Base-by-base conservation (phyloP, 2,329 filamentous ascomycete genomes). In the Diaporthe destruens region DNA sequence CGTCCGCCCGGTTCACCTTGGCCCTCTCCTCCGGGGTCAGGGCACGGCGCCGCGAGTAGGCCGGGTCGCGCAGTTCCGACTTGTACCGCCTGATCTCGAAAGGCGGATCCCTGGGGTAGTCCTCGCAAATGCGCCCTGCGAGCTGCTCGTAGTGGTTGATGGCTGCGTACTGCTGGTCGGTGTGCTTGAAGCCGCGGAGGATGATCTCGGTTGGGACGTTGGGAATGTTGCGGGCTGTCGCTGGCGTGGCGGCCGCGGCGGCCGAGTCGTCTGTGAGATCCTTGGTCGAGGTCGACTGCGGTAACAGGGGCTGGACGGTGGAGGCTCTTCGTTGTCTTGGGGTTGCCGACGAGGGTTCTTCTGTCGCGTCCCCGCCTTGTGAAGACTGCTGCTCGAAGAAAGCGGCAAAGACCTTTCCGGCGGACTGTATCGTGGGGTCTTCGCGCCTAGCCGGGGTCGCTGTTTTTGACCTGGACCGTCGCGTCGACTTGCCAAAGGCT, bases 141-240 rank as follows among this genome's bases (percentile, higher is more conserved):
- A 97, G 91, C 74, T 92, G 89, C 84, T 98, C 96, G 84, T 93
- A 98, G 83, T 94, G 94, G 76, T 93, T 91, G 77, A 98, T 92
- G 44, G 95, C 95, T 36, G 95, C 94, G 88, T 96, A 98, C 85
- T 94, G 87, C 82, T 91, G 84, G 81, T 90, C 81, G 1, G 85
- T 80, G 20, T 87, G 88, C 71, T 86, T 85, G 82, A 95, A 98
- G 39, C 96, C 96, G 76, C 95, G 93, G 20, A 98, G 86, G 71
- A 98, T 90, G 75, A 97, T 89, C 82, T 98, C 95, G 51, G 93
- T 85, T 1, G 89, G 88, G 20, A 81, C 81, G 72, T 83, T 81
- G 42, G 79, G 79, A 29, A 78, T 76, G 71, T 80, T 79, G 5
- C 77, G 78, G 1, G 79, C 76, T 23, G 79, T 72, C 7, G 80